Conservation (phyloP, 1,139 yeast genomes). For the Kluyveromyces marxianus region DNA sequence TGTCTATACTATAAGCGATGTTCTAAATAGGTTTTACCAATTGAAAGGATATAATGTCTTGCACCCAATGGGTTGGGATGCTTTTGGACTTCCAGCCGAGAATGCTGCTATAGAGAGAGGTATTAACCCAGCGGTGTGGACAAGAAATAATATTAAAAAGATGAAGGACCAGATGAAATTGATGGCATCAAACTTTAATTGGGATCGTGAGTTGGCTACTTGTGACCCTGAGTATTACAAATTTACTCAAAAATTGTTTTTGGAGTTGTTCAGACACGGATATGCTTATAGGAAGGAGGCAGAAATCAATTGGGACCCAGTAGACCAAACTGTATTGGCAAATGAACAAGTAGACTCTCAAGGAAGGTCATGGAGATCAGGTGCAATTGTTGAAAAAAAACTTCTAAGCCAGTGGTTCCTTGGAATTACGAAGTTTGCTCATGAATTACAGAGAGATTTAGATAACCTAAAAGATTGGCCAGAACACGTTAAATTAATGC, state of each 20-base stretch:
- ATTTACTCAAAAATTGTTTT: constrained; percentile 84
- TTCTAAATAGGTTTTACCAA: constrained; percentile 67
- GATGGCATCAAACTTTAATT: constrained; percentile 85
- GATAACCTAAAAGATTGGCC: constrained; percentile 70
- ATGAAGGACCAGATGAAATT: constrained; percentile 77
- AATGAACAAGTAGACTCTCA: constrained; percentile 91
- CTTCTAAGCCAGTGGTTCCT: constrained; percentile 87
- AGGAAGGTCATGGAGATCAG: constrained; percentile 95
- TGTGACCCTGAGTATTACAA: constrained; percentile 82
- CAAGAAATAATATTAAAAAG: constrained; percentile 60
- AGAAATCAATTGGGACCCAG: constrained; percentile 95
- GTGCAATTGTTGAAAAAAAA: constrained; percentile 82
- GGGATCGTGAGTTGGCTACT: constrained; percentile 89
- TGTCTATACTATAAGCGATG: constrained; percentile 87
- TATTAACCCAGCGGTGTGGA: constrained; percentile 77
- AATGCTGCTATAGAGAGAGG: constrained; percentile 91
- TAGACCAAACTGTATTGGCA: constrained; percentile 88
- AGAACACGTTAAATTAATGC: constrained; percentile 80
- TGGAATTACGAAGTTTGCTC: constrained; percentile 77
- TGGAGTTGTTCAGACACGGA: constrained; percentile 64
- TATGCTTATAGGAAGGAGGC: constrained; percentile 81
- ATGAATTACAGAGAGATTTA: constrained; percentile 56
- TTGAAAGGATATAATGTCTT: constrained; percentile 70
- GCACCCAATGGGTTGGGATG: constrained; percentile 99
- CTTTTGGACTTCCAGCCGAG: constrained; percentile 96